Evolutionary conservation across 2,329 filamentous ascomycete genomes (phyloP), one percentile per base, ranked within the genome.

Genomic region (Colletotrichum limetticola): DNA sequence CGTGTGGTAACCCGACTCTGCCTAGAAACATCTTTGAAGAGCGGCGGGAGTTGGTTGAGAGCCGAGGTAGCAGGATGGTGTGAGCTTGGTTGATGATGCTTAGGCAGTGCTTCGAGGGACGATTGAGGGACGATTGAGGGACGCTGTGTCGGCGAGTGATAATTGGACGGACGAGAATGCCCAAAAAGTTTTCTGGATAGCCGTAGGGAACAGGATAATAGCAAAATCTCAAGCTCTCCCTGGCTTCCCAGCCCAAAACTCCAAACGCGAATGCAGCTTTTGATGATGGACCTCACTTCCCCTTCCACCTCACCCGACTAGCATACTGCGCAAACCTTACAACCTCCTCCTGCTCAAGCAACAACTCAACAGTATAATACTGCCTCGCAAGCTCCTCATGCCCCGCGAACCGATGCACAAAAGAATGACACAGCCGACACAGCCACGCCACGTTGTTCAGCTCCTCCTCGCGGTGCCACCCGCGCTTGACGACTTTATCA

Each of bases 371-470:
- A 0, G 91, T 95, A 82, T 91, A 94, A 79, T 88, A 95, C 66
- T 91, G 84, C 76, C 88, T 86, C 16, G 94, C 95, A 76, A 97
- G 83, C 77, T 93, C 93, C 86, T 97, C 94, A 79, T 97, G 94
- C 5, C 84, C 86, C 42, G 90, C 92, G 78, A 95, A 89, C 52
- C 90, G 85, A 84, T 97, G 95, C 80, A 97, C 94, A 79, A 94
- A 95, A 55, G 88, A 90, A 84, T 97, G 95, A 78, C 95, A 97
- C 2, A 94, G 93, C 62, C 94, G 87, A 82, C 95, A 97, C 76
- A 97, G 82, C 94, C 94, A 97, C 14, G 95, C 94, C 24, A 97
- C 95, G 79, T 91, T 95, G 78, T 94, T 91, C 81, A 97, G 80
- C 82, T 91, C 89, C 80, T 94, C 93, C 74, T 91, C 90, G 4